Conservation (phyloP, 768 basidiomycete species). For the Boletus sp. region DNA sequence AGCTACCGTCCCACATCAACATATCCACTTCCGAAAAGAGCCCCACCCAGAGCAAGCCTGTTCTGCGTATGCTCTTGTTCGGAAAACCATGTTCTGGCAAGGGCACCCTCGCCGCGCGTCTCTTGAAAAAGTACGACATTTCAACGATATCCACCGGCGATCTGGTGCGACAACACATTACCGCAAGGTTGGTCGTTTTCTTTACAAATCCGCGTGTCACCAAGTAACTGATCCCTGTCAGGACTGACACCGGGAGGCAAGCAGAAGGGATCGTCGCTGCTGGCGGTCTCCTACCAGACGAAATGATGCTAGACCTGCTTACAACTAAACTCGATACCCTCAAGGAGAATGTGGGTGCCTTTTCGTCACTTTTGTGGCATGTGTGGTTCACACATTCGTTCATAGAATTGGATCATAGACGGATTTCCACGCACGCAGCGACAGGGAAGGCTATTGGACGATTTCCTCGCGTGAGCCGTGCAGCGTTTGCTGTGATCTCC, state of each 20-base stretch:
- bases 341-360: conserved; percentile 50
- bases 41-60: conserved; percentile 26
- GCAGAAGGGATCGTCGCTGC: conserved; percentile 77
- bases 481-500: background rate
- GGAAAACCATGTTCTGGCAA: conserved; percentile 71
- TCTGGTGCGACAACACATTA: conserved; percentile 77
- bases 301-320: conserved; percentile 73
- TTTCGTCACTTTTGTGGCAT: conserved; percentile 3
- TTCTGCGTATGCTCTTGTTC: conserved; percentile 49
- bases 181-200: conserved; percentile 43
- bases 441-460: conserved; percentile 74
- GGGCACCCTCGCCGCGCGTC: conserved; percentile 71
- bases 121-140: conserved; percentile 74
- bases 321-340: conserved; percentile 64
- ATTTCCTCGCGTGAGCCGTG: conserved; percentile 56
- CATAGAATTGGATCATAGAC: conserved; percentile 84
- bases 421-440: conserved; percentile 86
- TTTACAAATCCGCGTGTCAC: background rate
- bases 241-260: conserved; percentile 66
- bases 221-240: conserved; percentile 14
- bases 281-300: conserved; percentile 74
- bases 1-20: conserved; percentile 50
- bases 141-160: conserved; percentile 79
- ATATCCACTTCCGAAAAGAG: conserved; percentile 18
- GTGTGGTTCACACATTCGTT: conserved; percentile 6